These are phyloP conservation scores for Arthrobotrys sinensis DNA, from an alignment of 2,329 filamentous ascomycete genomes.

Conservation along the genomic window DNA sequence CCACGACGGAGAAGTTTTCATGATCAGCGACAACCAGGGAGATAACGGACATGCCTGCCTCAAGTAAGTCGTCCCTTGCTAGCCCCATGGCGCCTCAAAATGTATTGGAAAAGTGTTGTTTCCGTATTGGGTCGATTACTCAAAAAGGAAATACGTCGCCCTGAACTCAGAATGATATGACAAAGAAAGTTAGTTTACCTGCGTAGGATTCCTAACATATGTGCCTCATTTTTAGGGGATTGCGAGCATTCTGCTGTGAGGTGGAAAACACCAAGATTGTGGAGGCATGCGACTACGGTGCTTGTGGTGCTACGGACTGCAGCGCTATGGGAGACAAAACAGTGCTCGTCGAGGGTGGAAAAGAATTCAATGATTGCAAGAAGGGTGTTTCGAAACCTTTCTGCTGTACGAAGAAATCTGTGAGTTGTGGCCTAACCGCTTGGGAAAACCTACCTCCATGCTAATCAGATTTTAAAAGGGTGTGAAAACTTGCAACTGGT, in stretches of 20 bases:
- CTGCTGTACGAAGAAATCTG: conserved; percentile 52
- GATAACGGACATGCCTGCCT: conserved; percentile 64
- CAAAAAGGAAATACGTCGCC: not conserved
- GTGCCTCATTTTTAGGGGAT: conserved; percentile 32
- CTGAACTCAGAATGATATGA: conserved; percentile 8
- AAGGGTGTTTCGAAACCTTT: conserved; percentile 49
- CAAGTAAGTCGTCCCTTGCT: conserved; percentile 35
- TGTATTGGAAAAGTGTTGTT: conserved; percentile 12
- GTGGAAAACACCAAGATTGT: conserved; percentile 47
- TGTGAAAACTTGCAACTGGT: conserved; percentile 67
- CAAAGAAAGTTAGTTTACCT: not conserved
- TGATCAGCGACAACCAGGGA: conserved; percentile 65
- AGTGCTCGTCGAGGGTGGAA: conserved; percentile 42
- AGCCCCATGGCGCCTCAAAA: not conserved
- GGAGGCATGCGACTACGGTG: conserved; percentile 44
- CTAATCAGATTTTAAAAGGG: conserved; percentile 40
- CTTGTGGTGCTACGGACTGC: conserved; percentile 44
- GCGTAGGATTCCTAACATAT: conserved; percentile 28
- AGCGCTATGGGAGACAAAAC: conserved; percentile 45
- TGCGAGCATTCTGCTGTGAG: conserved; percentile 49
- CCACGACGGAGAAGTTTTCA: conserved; percentile 66
- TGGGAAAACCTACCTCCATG: conserved; percentile 13
- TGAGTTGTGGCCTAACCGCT: conserved; percentile 20
- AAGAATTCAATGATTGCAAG: conserved; percentile 43
- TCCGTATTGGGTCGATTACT: conserved; percentile 8